Evolutionary conservation across 768 basidiomycete species (phyloP), one percentile per base, ranked within the genome.

Genomic region (Rhizopogon rudus): DNA sequence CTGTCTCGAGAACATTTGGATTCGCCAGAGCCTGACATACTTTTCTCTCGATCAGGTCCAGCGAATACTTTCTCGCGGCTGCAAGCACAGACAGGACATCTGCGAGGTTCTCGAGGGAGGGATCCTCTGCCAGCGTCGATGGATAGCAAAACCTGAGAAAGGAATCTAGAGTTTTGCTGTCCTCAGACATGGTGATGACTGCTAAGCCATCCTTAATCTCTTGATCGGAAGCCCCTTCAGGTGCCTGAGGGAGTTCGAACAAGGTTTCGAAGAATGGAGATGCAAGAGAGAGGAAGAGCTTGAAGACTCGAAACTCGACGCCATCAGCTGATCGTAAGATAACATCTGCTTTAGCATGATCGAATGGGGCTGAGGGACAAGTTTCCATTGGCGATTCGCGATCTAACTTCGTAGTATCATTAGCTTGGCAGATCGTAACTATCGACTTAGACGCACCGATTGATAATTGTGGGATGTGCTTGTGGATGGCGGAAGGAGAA

Each of bases 211-310:
- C 61, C 37, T 46, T 61, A 10, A 28, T 39, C 12, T 60, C 64
- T 43, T 53, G 58, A 5, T 51, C 55, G 5, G 40, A 44, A 16
- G n/a, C 33, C 43, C 57, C 25, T 13, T 48, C 14, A n/a, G 68
- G 56, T 35, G 8, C 20, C 35, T 73, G 67, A 2, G 68, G 67
- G 7, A 69, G 51, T n/a, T 55, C 40, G 45, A 74, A 69, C 52
- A 75, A 63, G 20, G 60, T 55, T 31, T 65, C 58, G 55, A 73
- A 77, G 57, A 69, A 63, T 0, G 69, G 62, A 10, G 74, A 75
- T 0, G 72, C 62, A 16, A 71, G 62, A 12, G 64, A 61, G 17
- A 74, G 68, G 40, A 74, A 65, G 5, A 63, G 55, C 16, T 61
- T 71, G 59, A 72, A 70, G 12, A 70, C 51, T 9, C 59, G 63